phyloP scores from a whole-genome alignment of 2,329 filamentous ascomycete species.

The Fusarium sp. region DNA sequence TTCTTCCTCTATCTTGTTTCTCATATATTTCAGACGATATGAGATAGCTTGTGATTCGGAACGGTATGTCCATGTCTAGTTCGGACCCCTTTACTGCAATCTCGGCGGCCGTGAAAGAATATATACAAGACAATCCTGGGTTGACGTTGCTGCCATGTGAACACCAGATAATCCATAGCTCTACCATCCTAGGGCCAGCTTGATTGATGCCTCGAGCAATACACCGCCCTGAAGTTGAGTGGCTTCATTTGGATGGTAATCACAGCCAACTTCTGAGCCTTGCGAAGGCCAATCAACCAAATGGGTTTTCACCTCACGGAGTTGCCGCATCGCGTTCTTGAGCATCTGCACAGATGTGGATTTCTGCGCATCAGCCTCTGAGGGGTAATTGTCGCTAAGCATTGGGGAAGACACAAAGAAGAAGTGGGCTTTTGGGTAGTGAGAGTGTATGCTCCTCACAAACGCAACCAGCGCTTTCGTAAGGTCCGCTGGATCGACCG shows the following conservation, averaged over 20 bases:
- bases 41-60: neutral
- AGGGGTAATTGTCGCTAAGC: conserved; percentile 54
- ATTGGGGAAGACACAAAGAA: conserved; percentile 57
- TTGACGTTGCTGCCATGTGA: neutral
- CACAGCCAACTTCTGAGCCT: conserved; percentile 54
- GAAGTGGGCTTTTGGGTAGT: conserved; percentile 52
- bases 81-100: neutral
- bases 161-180: neutral
- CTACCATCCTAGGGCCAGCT: conserved; percentile 25
- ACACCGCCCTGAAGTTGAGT: conserved; percentile 50
- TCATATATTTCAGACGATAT: neutral
- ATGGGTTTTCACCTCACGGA: conserved; percentile 48
- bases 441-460: conserved; percentile 44
- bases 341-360: conserved; percentile 51
- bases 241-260: conserved; percentile 56
- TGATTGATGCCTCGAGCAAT: conserved; percentile 46
- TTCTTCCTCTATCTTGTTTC: too few relatives aligned
- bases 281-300: conserved; percentile 58
- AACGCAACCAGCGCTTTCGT: conserved; percentile 42
- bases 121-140: neutral
- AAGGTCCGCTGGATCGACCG: conserved; percentile 44
- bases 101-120: neutral
- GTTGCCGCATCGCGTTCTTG: conserved; percentile 47
- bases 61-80: neutral
- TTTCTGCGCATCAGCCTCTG: conserved; percentile 51